Evolutionary conservation across 495 filamentous ascomycete genomes (phyloP).

Genomic region (Penicillium tannophilum): DNA sequence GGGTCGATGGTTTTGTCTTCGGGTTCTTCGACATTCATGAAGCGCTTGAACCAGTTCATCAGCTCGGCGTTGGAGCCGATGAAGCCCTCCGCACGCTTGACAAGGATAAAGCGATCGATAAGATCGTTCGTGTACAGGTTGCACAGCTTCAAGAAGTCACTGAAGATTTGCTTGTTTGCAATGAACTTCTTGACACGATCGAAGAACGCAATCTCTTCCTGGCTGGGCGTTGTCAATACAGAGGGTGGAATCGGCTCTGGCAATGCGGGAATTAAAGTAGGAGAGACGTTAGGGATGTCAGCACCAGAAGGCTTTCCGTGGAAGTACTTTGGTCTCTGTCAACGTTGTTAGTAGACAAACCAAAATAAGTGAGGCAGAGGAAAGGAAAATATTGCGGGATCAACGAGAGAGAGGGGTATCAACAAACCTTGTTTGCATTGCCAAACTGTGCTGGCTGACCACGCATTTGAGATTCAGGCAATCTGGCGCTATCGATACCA

Average conservation of each 20-base stretch:
- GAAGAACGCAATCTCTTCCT: constrained; percentile 91
- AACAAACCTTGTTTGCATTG: constrained; percentile 55
- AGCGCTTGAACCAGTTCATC: constrained; percentile 79
- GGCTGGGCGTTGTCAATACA: constrained; percentile 53
- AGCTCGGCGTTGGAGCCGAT: constrained; percentile 88
- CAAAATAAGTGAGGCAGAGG: background rate
- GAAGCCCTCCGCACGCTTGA: constrained; percentile 79
- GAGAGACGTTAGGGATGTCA: constrained; percentile 75
- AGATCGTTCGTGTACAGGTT: constrained; percentile 91
- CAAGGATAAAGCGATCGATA: constrained; percentile 77
- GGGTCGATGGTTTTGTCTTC: constrained; percentile 79
- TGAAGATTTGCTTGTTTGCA: constrained; percentile 84
- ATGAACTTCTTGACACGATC: constrained; percentile 97
- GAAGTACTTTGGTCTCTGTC: constrained; percentile 65
- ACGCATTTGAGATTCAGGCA: constrained; percentile 39
- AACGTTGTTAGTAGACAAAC: background rate
- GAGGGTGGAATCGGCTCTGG: constrained; percentile 83
- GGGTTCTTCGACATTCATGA: constrained; percentile 69
- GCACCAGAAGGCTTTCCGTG: constrained; percentile 61
- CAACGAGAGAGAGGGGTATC: constrained; percentile 1
- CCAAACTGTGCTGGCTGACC: constrained; percentile 37
- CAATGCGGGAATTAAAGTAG: constrained; percentile 81
- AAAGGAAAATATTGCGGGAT: background rate
- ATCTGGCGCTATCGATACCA: constrained; percentile 36
- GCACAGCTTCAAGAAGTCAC: constrained; percentile 93